These are phyloP conservation scores for Nepenthes gracilis DNA, from an alignment of 148 eudicot genomes.

Conservation along the genomic window DNA sequence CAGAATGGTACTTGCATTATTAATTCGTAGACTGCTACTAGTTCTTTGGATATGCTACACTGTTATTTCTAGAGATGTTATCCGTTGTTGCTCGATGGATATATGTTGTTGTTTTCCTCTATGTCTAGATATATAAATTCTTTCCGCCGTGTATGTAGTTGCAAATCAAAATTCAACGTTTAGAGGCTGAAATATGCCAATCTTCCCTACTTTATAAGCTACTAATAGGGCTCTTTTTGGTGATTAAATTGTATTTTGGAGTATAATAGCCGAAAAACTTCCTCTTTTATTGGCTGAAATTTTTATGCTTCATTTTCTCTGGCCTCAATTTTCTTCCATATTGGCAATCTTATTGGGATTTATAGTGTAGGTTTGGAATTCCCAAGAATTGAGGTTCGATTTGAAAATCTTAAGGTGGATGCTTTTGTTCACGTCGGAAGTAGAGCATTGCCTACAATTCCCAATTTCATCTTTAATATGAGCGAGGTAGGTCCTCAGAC, in stretches of 20 bases:
- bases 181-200: too few relatives aligned
- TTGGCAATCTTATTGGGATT: constrained; percentile 9
- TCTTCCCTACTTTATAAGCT: neutral
- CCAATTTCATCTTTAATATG: constrained; percentile 71
- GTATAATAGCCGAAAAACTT: too few relatives aligned
- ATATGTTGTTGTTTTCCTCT: too few relatives aligned
- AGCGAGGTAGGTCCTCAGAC: constrained; percentile 39
- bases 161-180: too few relatives aligned
- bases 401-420: constrained; percentile 64
- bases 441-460: constrained; percentile 86
- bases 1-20: too few relatives aligned
- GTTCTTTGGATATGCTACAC: too few relatives aligned
- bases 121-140: too few relatives aligned
- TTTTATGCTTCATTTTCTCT: constrained; percentile 1
- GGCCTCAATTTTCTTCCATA: constrained; percentile 3
- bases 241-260: neutral
- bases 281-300: neutral
- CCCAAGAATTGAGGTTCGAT: constrained; percentile 80
- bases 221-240: neutral
- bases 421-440: constrained; percentile 81
- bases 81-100: too few relatives aligned
- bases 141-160: too few relatives aligned
- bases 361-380: constrained; percentile 79
- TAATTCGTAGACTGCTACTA: too few relatives aligned
- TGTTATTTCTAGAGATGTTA: too few relatives aligned